Percentiles rank a stretch among this genome's conserved stretches.
Conservation (phyloP, 1,284 basidiomycete genomes). For the Inonotus hispidus region DNA sequence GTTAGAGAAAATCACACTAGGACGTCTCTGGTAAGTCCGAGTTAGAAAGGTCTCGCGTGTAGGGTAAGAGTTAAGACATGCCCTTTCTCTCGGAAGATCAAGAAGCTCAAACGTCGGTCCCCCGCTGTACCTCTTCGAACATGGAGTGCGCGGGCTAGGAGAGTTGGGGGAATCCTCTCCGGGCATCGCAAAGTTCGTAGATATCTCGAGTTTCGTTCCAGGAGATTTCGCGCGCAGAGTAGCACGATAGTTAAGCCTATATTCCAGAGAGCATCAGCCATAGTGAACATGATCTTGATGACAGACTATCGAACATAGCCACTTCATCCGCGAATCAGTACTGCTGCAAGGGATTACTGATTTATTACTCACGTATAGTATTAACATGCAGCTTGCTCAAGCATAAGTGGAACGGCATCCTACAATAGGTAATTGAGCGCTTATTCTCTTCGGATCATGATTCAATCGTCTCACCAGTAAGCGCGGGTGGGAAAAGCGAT, state of each 20-base stretch:
- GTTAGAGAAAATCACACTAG: not conserved
- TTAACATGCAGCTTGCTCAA: constrained; percentile 19
- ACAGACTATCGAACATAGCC: constrained; percentile 6
- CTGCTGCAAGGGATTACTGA: not conserved
- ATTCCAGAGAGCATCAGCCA: not conserved
- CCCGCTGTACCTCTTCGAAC: not conserved
- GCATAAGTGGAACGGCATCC: constrained; percentile 17
- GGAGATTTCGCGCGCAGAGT: not conserved
- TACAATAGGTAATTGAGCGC: not conserved
- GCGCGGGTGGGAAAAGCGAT: constrained; percentile 1
- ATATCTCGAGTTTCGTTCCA: not conserved
- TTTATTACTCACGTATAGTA: constrained; percentile 13
- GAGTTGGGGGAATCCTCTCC: not conserved
- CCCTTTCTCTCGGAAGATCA: not conserved
- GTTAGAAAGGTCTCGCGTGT: not conserved
- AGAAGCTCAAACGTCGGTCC: not conserved
- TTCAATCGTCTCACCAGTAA: constrained; percentile 3
- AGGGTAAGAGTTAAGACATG: not conserved
- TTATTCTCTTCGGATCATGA: no score
- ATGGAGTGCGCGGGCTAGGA: constrained; percentile 4
- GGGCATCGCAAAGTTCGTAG: not conserved
- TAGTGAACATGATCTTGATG: not conserved
- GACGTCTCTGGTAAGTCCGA: not conserved
- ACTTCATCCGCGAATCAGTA: not conserved
- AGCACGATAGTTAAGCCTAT: constrained; percentile 1